These are phyloP conservation scores for Aspergillus eucalypticola DNA, from an alignment of 2,329 filamentous ascomycete genomes.

Conservation along the genomic window DNA sequence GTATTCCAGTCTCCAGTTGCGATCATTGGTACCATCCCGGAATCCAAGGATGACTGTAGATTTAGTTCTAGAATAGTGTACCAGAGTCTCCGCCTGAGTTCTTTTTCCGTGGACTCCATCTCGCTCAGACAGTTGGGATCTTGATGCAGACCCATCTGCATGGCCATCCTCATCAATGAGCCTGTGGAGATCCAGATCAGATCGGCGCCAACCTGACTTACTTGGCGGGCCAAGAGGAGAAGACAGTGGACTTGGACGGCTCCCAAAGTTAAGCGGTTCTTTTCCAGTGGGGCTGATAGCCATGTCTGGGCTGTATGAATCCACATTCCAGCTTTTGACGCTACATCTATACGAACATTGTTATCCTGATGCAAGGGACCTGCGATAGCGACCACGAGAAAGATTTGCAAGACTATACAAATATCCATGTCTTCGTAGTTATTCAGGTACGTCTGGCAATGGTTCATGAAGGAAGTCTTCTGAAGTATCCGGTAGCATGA, in stretches of 20 bases:
- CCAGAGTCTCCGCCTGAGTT: constrained; percentile 37
- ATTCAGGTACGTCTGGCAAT: constrained; percentile 26
- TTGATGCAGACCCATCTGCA: constrained; percentile 36
- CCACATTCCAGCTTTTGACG: constrained; percentile 13
- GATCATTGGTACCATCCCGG: constrained; percentile 32
- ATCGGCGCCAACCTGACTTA: constrained; percentile 27
- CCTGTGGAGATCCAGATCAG: constrained; percentile 38
- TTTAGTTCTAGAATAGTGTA: constrained; percentile 39
- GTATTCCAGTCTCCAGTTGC: constrained; percentile 36
- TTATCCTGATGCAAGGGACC: constrained; percentile 13
- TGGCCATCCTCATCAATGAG: constrained; percentile 29
- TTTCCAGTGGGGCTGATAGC: constrained; percentile 25
- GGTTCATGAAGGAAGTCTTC: constrained; percentile 25
- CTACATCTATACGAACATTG: constrained; percentile 9
- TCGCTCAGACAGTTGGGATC: constrained; percentile 28
- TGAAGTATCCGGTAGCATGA: constrained; percentile 32
- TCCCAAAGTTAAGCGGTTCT: constrained; percentile 19
- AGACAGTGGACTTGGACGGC: constrained; percentile 24
- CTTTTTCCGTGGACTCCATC: constrained; percentile 21
- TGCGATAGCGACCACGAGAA: constrained; percentile 25
- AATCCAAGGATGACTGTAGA: constrained; percentile 34
- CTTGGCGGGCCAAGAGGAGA: constrained; percentile 20
- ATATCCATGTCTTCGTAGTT: constrained; percentile 8
- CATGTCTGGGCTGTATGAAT: constrained; percentile 22
- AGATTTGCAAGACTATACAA: constrained; percentile 20